Conservation (phyloP, 805 yeast species). For the Yamadazyma endophytica region DNA sequence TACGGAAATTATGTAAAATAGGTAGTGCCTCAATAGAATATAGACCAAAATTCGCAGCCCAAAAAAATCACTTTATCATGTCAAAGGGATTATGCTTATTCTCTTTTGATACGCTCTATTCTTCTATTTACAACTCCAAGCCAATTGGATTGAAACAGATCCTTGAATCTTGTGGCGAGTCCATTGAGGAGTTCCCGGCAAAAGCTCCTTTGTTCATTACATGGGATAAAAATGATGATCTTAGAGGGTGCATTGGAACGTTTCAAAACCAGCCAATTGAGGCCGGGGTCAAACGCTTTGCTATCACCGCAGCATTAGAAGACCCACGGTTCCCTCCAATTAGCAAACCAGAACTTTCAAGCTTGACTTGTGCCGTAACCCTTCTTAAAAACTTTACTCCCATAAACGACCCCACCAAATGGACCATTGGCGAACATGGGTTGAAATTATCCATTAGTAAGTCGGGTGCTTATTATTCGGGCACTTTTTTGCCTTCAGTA, state of each 20-base stretch:
- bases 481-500: constrained; percentile 89
- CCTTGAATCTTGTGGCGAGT: constrained; percentile 11
- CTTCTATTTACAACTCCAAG: constrained; percentile 15
- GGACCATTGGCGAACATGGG: constrained; percentile 85
- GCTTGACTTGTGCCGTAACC: constrained; percentile 59
- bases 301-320: constrained; percentile 61
- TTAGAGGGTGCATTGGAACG: constrained; percentile 95
- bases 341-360: constrained; percentile 45
- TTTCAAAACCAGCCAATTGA: constrained; percentile 52
- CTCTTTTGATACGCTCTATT: constrained; percentile 32
- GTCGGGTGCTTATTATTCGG: constrained; percentile 42
- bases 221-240: constrained; percentile 57
- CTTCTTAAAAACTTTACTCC: constrained; percentile 55
- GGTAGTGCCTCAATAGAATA: background rate
- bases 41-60: background rate
- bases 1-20: too few species aligned
- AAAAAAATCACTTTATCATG: constrained; percentile 10
- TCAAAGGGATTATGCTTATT: constrained; percentile 33
- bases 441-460: constrained; percentile 53
- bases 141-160: constrained; percentile 12
- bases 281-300: constrained; percentile 56
- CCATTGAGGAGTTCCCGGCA: constrained; percentile 12
- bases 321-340: constrained; percentile 80
- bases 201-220: constrained; percentile 77
- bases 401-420: constrained; percentile 53